phyloP scores from a whole-genome alignment of 1,284 basidiomycete genomes.

The Boletus semigastroideus region DNA sequence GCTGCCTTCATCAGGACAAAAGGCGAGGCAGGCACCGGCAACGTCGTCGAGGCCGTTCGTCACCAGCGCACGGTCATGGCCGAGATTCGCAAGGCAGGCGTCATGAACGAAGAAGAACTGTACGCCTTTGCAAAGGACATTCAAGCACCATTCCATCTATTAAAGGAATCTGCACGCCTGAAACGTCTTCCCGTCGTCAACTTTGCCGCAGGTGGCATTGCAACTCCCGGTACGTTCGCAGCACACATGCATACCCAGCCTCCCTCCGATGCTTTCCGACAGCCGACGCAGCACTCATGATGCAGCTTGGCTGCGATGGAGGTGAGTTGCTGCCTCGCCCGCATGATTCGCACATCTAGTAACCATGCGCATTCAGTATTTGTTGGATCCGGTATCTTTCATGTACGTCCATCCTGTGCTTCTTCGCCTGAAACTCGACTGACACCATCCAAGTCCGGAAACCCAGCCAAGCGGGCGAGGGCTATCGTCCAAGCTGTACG shows the following conservation, averaged over 20 bases:
- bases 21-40: constrained; percentile 97
- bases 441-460: constrained; percentile 66
- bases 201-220: constrained; percentile 96
- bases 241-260: not conserved
- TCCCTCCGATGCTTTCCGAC: constrained; percentile 2
- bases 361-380: constrained; percentile 55
- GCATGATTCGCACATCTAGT: constrained; percentile 8
- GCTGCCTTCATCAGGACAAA: constrained; percentile 98
- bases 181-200: constrained; percentile 94
- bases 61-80: constrained; percentile 84
- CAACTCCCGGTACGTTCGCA: constrained; percentile 76
- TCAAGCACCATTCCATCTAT: constrained; percentile 93
- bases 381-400: constrained; percentile 94
- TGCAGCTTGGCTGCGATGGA: constrained; percentile 98
- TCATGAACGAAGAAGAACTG: constrained; percentile 94
- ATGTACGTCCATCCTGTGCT: constrained; percentile 50
- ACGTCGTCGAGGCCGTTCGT: constrained; percentile 95
- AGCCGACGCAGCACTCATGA: constrained; percentile 98
- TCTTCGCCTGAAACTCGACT: constrained; percentile 1
- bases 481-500: constrained; percentile 96
- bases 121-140: constrained; percentile 94
- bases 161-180: constrained; percentile 94
- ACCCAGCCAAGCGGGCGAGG: constrained; percentile 91
- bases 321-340: constrained; percentile 49
- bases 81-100: constrained; percentile 84